Evolutionary conservation across 2,329 filamentous ascomycete species (phyloP).

Genomic region (Alternaria sp.): DNA sequence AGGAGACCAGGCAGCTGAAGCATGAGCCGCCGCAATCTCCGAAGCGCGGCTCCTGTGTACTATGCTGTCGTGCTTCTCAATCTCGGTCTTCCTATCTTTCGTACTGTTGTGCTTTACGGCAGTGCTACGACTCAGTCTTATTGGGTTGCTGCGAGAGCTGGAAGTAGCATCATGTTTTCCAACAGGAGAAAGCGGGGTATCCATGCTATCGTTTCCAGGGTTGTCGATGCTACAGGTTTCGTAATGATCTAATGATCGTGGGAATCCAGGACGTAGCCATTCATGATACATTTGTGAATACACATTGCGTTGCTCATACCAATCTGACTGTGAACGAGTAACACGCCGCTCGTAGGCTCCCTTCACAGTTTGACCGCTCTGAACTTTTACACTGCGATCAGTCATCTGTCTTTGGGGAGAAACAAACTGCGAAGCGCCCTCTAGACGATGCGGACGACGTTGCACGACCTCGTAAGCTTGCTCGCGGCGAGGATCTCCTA

Average conservation of each 20-base stretch:
- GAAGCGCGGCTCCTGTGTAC: not conserved
- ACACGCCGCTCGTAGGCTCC: not conserved
- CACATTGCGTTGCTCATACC: not conserved
- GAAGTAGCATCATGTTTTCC: not conserved
- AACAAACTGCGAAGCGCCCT: too few species aligned
- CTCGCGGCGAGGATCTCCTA: too few species aligned
- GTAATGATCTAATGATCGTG: not conserved
- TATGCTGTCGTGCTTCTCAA: not conserved
- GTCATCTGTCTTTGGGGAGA: not conserved
- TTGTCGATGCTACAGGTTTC: not conserved
- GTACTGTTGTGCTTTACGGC: slow-evolving; percentile 4
- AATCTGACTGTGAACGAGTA: not conserved
- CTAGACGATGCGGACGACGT: too few species aligned
- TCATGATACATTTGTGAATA: not conserved
- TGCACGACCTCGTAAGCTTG: too few species aligned
- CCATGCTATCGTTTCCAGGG: not conserved
- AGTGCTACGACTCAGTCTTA: not conserved
- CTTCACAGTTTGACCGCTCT: not conserved
- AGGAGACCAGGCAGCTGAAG: not conserved
- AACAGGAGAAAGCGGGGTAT: not conserved
- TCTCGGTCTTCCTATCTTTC: too few species aligned
- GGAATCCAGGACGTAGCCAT: not conserved
- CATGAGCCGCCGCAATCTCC: not conserved
- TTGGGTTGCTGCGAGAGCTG: not conserved
- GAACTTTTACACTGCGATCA: not conserved